A percentile compares a stretch with the other conserved stretches of the same genome.
Evolutionary conservation across 2,329 filamentous ascomycete species (phyloP).

Genomic region (Fusarium sp.): DNA sequence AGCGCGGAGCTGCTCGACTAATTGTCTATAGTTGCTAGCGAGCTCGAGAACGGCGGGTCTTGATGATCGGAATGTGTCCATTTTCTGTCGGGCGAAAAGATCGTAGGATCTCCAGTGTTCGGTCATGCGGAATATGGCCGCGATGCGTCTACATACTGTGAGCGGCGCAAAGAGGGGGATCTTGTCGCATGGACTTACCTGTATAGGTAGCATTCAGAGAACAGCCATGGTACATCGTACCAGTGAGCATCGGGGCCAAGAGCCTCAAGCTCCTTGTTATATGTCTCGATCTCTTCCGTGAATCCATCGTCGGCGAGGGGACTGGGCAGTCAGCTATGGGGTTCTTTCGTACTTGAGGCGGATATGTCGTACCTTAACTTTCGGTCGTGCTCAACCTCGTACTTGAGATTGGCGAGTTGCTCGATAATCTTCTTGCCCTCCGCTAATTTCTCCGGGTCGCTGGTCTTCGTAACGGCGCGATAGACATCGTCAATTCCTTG

Average conservation of each 20-base stretch:
- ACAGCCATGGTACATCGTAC: conserved; percentile 90
- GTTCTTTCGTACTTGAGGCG: too few relatives aligned
- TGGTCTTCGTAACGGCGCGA: conserved; percentile 68
- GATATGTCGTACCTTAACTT: conserved; percentile 70
- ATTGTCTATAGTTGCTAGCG: conserved; percentile 77
- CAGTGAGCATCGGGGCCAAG: conserved; percentile 75
- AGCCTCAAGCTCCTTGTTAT: conserved; percentile 84
- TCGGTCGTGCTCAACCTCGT: conserved; percentile 91
- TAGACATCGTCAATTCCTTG: conserved; percentile 95
- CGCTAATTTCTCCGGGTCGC: conserved; percentile 69
- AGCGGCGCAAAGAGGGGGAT: neutral
- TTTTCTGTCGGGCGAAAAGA: conserved; percentile 88
- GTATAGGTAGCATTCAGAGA: conserved; percentile 93
- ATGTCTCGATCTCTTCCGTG: conserved; percentile 79
- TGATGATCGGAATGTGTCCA: conserved; percentile 89
- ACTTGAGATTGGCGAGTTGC: conserved; percentile 83
- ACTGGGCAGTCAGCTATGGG: conserved; percentile 50
- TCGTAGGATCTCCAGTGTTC: conserved; percentile 90
- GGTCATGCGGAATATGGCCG: conserved; percentile 78
- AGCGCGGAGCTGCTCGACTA: conserved; percentile 71
- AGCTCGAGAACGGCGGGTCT: conserved; percentile 85
- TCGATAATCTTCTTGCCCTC: conserved; percentile 90
- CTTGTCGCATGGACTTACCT: conserved; percentile 55
- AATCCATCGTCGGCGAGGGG: conserved; percentile 80
- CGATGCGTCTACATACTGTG: conserved; percentile 68